A percentile compares a stretch with the other conserved stretches of the same genome.
phyloP scores from a whole-genome alignment of 2,329 filamentous ascomycete genomes.

The Diaporthe amygdali region DNA sequence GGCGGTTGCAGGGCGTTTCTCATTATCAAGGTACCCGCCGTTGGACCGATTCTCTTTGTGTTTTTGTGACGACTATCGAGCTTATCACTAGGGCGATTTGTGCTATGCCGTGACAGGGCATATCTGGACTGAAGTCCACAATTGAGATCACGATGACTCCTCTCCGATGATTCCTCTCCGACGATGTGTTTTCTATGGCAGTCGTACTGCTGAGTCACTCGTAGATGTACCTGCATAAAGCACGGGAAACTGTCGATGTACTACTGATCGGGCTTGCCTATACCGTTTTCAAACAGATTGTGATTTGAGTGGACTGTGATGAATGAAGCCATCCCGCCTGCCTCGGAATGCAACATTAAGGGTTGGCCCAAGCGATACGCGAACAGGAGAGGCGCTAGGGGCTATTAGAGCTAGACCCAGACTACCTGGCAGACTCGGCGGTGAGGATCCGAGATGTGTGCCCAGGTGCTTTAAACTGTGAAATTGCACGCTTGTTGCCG shows the following conservation, averaged over 20 bases:
- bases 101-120: slow-evolving; percentile 14
- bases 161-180: neutral
- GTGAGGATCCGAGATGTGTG: slow-evolving; percentile 5
- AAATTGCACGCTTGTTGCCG: neutral
- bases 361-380: neutral
- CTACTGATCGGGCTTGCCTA: neutral
- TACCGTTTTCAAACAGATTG: neutral
- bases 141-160: slow-evolving; percentile 20
- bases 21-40: neutral
- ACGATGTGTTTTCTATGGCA: neutral
- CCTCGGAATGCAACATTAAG: neutral
- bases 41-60: neutral
- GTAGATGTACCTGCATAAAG: neutral
- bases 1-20: slow-evolving; percentile 15
- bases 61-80: slow-evolving; percentile 3
- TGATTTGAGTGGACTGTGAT: neutral
- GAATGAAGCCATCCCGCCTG: neutral
- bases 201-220: neutral
- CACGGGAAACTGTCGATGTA: neutral
- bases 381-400: neutral
- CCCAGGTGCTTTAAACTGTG: slow-evolving; percentile 1
- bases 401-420: neutral
- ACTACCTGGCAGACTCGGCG: neutral
- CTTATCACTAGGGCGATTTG: neutral
- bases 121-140: slow-evolving; percentile 9